These are phyloP conservation scores for Canna indica DNA, from an alignment of 176 grass and related monocot genomes.

Conservation along the genomic window DNA sequence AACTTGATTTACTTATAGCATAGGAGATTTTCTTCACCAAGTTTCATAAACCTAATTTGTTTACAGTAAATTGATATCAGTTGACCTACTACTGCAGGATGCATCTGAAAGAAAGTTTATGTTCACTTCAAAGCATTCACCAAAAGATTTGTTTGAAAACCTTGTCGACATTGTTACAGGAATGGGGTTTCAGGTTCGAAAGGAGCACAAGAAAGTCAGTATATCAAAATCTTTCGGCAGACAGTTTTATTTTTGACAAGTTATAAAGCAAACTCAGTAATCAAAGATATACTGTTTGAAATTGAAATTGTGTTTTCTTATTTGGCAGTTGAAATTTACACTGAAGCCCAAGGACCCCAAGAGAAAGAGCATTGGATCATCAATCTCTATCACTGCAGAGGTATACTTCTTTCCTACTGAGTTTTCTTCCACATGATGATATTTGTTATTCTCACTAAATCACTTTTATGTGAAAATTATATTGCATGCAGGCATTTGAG, in stretches of 20 bases:
- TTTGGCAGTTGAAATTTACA: constrained; percentile 58
- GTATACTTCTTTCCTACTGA: constrained; percentile 28
- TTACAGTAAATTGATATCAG: neutral
- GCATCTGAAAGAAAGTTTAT: constrained; percentile 75
- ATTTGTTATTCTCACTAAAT: too few relatives aligned
- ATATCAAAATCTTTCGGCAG: too few relatives aligned
- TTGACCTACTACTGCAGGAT: constrained; percentile 38
- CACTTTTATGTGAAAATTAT: too few relatives aligned
- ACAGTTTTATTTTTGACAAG: neutral
- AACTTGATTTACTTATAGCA: too few relatives aligned
- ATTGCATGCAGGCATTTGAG: constrained; percentile 45
- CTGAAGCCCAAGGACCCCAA: constrained; percentile 38
- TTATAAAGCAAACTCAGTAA: neutral
- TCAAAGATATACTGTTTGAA: constrained; percentile 6
- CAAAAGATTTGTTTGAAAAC: constrained; percentile 73
- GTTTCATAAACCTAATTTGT: too few relatives aligned
- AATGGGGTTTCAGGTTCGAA: constrained; percentile 74
- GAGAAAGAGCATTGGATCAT: constrained; percentile 24
- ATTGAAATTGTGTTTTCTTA: constrained; percentile 12
- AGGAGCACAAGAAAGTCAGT: constrained; percentile 59
- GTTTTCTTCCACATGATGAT: too few relatives aligned
- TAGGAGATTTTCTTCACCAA: too few relatives aligned
- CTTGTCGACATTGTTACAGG: constrained; percentile 52
- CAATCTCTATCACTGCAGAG: constrained; percentile 51
- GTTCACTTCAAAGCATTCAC: constrained; percentile 77